Percentiles rank a stretch among this genome's conserved stretches.
Conservation (phyloP, 2,329 filamentous ascomycete genomes). For the Penicillium sp. region DNA sequence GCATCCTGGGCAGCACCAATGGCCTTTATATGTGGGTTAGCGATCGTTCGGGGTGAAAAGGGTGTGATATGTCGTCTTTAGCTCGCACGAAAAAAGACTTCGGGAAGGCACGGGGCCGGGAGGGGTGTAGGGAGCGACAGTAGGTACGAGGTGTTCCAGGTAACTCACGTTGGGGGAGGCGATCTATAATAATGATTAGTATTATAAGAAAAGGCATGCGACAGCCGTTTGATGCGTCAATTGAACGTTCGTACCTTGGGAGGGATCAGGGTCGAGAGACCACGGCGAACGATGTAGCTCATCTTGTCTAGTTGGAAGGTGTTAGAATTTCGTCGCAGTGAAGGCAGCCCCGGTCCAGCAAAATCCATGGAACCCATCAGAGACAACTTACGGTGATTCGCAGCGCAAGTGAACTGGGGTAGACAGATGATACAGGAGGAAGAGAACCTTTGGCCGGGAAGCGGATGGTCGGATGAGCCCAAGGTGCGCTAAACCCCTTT, state of each 20-base stretch:
- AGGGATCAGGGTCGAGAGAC: conserved; percentile 96
- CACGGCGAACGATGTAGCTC: conserved; percentile 87
- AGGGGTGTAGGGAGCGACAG: conserved; percentile 10
- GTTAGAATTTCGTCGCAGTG: conserved; percentile 26
- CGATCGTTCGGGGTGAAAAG: conserved; percentile 7
- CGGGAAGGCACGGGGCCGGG: conserved; percentile 18
- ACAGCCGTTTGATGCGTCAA: conserved; percentile 10
- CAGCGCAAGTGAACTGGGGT: conserved; percentile 30
- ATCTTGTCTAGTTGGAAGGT: conserved; percentile 56
- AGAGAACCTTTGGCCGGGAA: conserved; percentile 33
- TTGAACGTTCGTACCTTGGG: conserved; percentile 70
- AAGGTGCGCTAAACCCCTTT: conserved; percentile 34
- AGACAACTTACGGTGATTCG: conserved; percentile 30
- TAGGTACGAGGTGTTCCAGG: conserved; percentile 4
- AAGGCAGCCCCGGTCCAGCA: neutral
- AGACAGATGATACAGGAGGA: conserved; percentile 32
- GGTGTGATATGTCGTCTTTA: conserved; percentile 8
- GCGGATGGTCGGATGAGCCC: conserved; percentile 37
- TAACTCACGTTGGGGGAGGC: conserved; percentile 40
- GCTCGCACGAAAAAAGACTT: conserved; percentile 25
- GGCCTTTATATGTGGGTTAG: conserved; percentile 58
- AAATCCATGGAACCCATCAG: neutral
- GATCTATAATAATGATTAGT: conserved; percentile 40
- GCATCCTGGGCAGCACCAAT: conserved; percentile 94
- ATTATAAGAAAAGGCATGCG: conserved; percentile 18